Conservation (phyloP, 2,329 filamentous ascomycete genomes). For the Aspergillus persii region DNA sequence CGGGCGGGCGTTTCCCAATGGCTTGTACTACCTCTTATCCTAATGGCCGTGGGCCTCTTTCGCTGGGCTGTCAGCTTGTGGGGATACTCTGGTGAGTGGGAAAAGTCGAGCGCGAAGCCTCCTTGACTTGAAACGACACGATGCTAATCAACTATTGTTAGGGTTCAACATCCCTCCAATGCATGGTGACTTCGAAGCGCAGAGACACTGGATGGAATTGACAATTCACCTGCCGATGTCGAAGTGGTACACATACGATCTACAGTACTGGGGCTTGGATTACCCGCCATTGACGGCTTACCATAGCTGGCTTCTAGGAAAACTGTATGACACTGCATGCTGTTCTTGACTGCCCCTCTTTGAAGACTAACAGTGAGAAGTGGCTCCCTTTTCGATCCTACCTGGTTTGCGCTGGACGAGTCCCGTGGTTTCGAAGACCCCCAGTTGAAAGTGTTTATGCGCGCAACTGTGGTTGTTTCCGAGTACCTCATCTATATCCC, state of each 20-base stretch:
- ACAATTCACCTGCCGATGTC: slow-evolving; percentile 85
- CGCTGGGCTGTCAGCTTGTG: slow-evolving; percentile 89
- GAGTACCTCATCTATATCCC: slow-evolving; percentile 90
- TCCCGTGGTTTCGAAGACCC: slow-evolving; percentile 80
- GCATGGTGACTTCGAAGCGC: slow-evolving; percentile 96
- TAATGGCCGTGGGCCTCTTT: slow-evolving; percentile 90
- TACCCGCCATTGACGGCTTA: slow-evolving; percentile 97
- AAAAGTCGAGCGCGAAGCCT: neutral
- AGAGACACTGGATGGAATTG: slow-evolving; percentile 98
- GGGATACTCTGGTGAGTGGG: slow-evolving; percentile 78
- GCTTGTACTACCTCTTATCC: slow-evolving; percentile 80
- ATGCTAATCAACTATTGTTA: slow-evolving; percentile 33
- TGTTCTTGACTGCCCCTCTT: neutral
- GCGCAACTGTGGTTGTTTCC: slow-evolving; percentile 82
- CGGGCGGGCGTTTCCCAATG: slow-evolving; percentile 82
- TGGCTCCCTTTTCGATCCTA: slow-evolving; percentile 71
- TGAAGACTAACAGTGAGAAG: slow-evolving; percentile 36
- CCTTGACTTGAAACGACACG: neutral
- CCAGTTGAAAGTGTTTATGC: slow-evolving; percentile 89
- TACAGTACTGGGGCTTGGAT: slow-evolving; percentile 96
- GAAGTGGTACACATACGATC: slow-evolving; percentile 96
- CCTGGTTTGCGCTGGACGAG: slow-evolving; percentile 82
- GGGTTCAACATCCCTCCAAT: slow-evolving; percentile 80
- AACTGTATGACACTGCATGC: slow-evolving; percentile 55
- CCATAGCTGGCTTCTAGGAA: slow-evolving; percentile 93